Percentiles rank a stretch among this genome's conserved stretches.
phyloP scores from a whole-genome alignment of 129 eudicot species.

The Flaveria robusta region DNA sequence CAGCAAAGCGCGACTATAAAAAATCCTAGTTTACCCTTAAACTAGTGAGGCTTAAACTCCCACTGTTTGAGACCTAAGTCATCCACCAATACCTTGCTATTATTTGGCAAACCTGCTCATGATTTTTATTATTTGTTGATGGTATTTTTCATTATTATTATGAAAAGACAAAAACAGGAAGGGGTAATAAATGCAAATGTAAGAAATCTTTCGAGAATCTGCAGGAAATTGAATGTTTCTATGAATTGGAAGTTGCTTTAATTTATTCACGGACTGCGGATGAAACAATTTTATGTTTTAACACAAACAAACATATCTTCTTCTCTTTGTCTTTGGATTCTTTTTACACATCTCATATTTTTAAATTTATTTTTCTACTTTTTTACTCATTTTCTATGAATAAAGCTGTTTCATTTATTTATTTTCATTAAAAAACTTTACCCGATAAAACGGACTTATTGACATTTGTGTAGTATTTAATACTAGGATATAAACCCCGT shows the following conservation, averaged over 20 bases:
- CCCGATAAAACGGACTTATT: too few relatives aligned
- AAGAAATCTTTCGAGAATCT: constrained; percentile 37
- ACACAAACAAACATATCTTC: constrained; percentile 11
- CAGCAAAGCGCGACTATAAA: too few relatives aligned
- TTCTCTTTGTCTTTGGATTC: background rate
- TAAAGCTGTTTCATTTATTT: background rate
- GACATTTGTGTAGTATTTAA: too few relatives aligned
- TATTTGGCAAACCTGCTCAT: too few relatives aligned
- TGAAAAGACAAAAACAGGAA: background rate
- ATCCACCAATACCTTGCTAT: too few relatives aligned
- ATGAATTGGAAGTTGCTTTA: constrained; percentile 29
- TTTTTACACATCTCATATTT: background rate
- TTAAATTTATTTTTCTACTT: background rate
- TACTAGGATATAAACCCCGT: too few relatives aligned
- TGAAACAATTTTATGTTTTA: constrained; percentile 17
- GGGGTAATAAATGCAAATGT: constrained; percentile 26
- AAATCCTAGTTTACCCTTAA: too few relatives aligned
- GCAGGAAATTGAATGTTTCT: constrained; percentile 35
- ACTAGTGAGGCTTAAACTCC: too few relatives aligned
- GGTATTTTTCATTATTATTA: background rate
- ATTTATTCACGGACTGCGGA: constrained; percentile 38
- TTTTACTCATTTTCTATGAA: background rate
- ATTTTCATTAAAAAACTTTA: background rate
- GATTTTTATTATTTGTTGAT: background rate
- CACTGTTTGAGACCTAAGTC: too few relatives aligned